Evolutionary conservation across 2,329 filamentous ascomycete species (phyloP), one percentile per base, ranked within the genome.

Genomic region (Beauveria caledonica): DNA sequence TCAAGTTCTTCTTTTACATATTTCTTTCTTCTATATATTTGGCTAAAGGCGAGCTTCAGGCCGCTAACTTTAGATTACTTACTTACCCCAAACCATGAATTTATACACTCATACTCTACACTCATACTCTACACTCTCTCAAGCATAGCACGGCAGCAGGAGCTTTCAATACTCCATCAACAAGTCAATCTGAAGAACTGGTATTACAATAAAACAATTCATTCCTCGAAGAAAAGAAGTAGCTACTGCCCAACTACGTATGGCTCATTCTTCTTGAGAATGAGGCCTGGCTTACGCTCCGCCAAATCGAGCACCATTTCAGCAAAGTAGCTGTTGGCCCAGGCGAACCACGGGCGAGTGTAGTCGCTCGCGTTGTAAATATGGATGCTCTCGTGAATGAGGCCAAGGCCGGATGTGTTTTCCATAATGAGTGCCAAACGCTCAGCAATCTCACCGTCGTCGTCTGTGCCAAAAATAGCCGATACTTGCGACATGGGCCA

Each of bases 261-360:
- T 5, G 54, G 63, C 60, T 66, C 62, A 58, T 71, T 68, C 44
- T 72, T 67, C 49, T 69, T 67, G 10, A 76, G 61, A 46, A 96
- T 79, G 64, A 96, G 71, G 72, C 92, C 81, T 3, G 92, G 92
- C 73, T 93, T 94, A 70, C 91, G 77, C 71, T 86, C 85, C 1
- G 90, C 92, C 49, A 96, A 71, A 75, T 96, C 89, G 48, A 96
- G 76, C 10, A 77, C 65, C 67, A 77, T 67, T 66, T 77, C 75
- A 1, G 75, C 75, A 67, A 77, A 73, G 63, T 75, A 66, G 21
- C 75, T 75, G 46, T 77, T 77, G 2, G 74, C 75, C 75, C 74
- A 76, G 0, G 74, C 75, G 54, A 76, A 77, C 78, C 78, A 80
- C 23, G 74, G 70, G n/a, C 78, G 66, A 23, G 76, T 76, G 69